These are phyloP conservation scores for Auricularia sp. DNA, from an alignment of 768 basidiomycete species.

Conservation along the genomic window DNA sequence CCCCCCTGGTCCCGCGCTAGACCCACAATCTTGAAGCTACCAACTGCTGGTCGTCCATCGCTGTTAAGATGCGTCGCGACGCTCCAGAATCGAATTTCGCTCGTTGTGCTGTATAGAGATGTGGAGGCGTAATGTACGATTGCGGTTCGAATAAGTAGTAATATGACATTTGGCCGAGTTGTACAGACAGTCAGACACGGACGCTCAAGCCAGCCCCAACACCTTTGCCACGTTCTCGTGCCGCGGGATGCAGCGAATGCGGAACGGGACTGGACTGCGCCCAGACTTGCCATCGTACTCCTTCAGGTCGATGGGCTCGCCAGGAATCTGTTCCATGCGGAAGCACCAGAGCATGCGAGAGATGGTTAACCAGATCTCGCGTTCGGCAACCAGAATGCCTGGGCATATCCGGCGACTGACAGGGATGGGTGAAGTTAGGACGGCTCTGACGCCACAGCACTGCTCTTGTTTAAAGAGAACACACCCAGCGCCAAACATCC, in stretches of 20 bases:
- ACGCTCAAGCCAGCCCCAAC: background rate
- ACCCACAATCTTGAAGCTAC: background rate
- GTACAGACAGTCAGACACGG: background rate
- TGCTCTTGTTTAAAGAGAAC: conserved; percentile 6
- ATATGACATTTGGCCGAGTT: background rate
- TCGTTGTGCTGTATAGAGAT: background rate
- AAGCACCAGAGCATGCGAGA: conserved; percentile 40
- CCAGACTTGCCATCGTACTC: conserved; percentile 40
- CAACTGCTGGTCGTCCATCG: background rate
- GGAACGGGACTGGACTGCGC: conserved; percentile 35
- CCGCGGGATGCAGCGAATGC: conserved; percentile 11
- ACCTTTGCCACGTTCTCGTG: conserved; percentile 3
- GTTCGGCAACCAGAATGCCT: conserved; percentile 35
- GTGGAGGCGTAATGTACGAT: background rate
- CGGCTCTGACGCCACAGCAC: background rate
- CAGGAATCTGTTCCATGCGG: conserved; percentile 30
- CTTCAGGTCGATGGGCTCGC: conserved; percentile 33
- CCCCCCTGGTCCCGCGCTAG: background rate
- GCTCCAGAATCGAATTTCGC: background rate
- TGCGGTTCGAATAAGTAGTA: background rate
- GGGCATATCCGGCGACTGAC: conserved; percentile 29
- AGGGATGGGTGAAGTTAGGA: background rate
- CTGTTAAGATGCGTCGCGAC: background rate
- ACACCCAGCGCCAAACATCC: conserved; percentile 42
- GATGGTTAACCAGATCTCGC: conserved; percentile 35